Evolutionary conservation across 805 yeast genomes (phyloP).

Genomic region (Candida awuae): DNA sequence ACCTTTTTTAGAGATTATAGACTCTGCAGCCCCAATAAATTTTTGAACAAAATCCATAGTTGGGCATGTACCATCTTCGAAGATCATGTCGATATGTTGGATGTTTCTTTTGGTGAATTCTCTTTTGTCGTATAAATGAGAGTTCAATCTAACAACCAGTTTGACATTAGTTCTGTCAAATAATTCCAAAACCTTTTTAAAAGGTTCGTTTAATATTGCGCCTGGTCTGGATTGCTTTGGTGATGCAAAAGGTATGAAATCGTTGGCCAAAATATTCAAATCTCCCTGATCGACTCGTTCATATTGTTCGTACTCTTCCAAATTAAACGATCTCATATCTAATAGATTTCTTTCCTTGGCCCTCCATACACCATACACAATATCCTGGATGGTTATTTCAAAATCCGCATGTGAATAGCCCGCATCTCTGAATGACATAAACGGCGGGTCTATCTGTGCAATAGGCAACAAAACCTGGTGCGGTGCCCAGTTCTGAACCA

Average conservation of each 20-base stretch:
- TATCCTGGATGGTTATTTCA: slow-evolving; percentile 86
- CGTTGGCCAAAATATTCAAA: slow-evolving; percentile 83
- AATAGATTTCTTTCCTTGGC: slow-evolving; percentile 89
- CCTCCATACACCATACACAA: slow-evolving; percentile 95
- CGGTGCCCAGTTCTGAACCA: slow-evolving; percentile 97
- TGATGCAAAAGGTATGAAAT: slow-evolving; percentile 95
- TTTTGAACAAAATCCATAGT: slow-evolving; percentile 86
- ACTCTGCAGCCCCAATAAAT: slow-evolving; percentile 92
- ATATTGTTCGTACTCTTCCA: slow-evolving; percentile 90
- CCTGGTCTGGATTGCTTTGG: slow-evolving; percentile 66
- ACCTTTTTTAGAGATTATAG: slow-evolving; percentile 77
- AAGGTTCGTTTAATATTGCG: slow-evolving; percentile 58
- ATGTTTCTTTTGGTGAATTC: slow-evolving; percentile 81
- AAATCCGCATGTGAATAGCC: slow-evolving; percentile 96
- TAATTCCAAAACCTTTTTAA: slow-evolving; percentile 71
- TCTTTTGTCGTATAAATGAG: slow-evolving; percentile 77
- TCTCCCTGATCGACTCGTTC: slow-evolving; percentile 98
- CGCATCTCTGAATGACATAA: slow-evolving; percentile 93
- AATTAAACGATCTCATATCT: slow-evolving; percentile 76
- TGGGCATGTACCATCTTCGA: slow-evolving; percentile 98
- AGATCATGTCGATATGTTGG: slow-evolving; percentile 89
- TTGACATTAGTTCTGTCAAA: slow-evolving; percentile 69
- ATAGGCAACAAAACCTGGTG: slow-evolving; percentile 95
- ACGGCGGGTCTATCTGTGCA: slow-evolving; percentile 85
- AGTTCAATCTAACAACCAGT: slow-evolving; percentile 85